Percentiles rank a stretch among this genome's conserved stretches.
Evolutionary conservation across 2,329 filamentous ascomycete genomes (phyloP).

Genomic region (Talaromyces islandicus): DNA sequence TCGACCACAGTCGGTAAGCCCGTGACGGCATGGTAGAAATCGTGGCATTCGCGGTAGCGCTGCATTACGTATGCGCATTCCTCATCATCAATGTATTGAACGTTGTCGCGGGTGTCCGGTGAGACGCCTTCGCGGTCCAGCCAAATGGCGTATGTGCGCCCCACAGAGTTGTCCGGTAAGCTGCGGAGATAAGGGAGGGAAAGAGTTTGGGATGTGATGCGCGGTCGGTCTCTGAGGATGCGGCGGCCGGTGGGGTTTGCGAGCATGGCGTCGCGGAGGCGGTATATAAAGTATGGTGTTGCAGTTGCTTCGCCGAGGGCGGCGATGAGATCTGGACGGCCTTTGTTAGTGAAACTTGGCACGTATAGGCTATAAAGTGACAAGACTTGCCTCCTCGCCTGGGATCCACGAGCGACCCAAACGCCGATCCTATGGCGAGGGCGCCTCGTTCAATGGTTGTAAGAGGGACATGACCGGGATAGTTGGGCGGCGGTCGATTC

Average conservation of each 20-base stretch:
- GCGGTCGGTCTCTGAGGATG: slow-evolving; percentile 83
- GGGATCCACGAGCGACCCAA: slow-evolving; percentile 63
- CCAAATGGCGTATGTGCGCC: slow-evolving; percentile 79
- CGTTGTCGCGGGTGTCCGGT: slow-evolving; percentile 75
- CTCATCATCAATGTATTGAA: slow-evolving; percentile 88
- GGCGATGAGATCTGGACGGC: slow-evolving; percentile 72
- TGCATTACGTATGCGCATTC: slow-evolving; percentile 99
- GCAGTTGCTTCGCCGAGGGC: slow-evolving; percentile 91
- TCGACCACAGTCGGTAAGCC: slow-evolving; percentile 88
- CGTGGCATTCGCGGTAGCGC: slow-evolving; percentile 92
- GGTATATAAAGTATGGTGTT: slow-evolving; percentile 89
- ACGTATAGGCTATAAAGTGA: neutral
- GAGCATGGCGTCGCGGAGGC: slow-evolving; percentile 89
- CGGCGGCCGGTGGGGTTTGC: slow-evolving; percentile 73
- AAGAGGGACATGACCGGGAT: slow-evolving; percentile 87
- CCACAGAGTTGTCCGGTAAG: slow-evolving; percentile 68
- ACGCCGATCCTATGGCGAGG: slow-evolving; percentile 58
- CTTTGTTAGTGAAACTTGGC: neutral
- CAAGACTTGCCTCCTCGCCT: slow-evolving; percentile 61
- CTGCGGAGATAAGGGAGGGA: slow-evolving; percentile 64
- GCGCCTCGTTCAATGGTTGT: slow-evolving; percentile 69
- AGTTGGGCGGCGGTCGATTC: slow-evolving; percentile 78
- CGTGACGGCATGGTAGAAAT: slow-evolving; percentile 94
- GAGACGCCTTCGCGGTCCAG: slow-evolving; percentile 90
- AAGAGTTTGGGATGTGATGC: slow-evolving; percentile 70